Percentiles rank a stretch among this genome's conserved stretches.
Conservation (phyloP, 306 rosid genomes). For the Oemleria cerasiformis region DNA sequence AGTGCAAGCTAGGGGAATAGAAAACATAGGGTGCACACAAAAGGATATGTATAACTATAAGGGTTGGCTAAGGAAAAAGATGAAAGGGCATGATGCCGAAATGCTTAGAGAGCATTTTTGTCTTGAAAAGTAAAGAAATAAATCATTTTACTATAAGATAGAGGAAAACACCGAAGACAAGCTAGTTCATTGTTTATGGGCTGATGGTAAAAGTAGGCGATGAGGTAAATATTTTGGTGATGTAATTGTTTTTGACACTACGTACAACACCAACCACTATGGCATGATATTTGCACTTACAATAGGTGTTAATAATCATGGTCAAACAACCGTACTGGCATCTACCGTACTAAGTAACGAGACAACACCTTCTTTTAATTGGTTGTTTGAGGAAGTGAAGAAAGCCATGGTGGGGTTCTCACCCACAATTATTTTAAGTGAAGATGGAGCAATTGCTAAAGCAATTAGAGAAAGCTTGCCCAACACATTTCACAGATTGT, state of each 20-base stretch:
- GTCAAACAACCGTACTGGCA: background rate
- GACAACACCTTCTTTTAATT: background rate
- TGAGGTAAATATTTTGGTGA: background rate
- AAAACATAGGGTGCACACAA: too few relatives aligned
- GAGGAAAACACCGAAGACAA: background rate
- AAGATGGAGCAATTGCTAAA: background rate
- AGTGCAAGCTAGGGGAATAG: too few relatives aligned
- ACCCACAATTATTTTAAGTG: background rate
- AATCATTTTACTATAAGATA: too few relatives aligned
- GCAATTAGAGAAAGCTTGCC: too few relatives aligned
- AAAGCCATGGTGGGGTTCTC: too few relatives aligned
- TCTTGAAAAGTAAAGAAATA: too few relatives aligned
- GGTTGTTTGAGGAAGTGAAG: background rate
- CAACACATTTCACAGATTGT: too few relatives aligned
- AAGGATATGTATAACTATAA: too few relatives aligned
- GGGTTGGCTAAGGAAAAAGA: too few relatives aligned
- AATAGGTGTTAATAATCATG: background rate
- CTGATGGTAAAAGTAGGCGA: background rate
- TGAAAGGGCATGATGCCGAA: too few relatives aligned
- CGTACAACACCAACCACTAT: constrained; percentile 1
- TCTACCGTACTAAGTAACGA: background rate
- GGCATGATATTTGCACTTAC: background rate
- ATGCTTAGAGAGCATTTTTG: too few relatives aligned
- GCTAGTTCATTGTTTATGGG: background rate
- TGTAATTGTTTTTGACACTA: background rate